Conservation (phyloP, 2,329 filamentous ascomycete genomes). For the Rhexocercosporidium sp. region DNA sequence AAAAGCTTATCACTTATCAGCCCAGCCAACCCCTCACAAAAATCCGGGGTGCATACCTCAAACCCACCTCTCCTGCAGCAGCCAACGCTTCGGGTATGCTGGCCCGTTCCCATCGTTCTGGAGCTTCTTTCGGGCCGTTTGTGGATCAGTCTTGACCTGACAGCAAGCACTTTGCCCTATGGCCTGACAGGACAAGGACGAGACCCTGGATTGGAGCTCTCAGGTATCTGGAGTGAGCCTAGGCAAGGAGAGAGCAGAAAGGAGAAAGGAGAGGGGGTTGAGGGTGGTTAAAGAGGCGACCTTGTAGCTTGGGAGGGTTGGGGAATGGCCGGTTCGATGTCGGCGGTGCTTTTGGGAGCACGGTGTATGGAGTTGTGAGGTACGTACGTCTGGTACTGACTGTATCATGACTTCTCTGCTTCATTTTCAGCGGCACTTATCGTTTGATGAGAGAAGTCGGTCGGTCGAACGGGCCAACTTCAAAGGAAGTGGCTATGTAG, state of each 20-base stretch:
- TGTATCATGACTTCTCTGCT: no score
- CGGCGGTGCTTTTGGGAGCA: not conserved
- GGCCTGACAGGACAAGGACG: not conserved
- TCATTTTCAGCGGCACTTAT: no score
- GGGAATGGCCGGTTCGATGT: slow-evolving; percentile 5
- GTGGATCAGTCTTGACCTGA: not conserved
- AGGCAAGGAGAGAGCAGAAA: no score
- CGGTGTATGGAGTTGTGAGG: no score
- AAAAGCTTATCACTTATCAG: not conserved
- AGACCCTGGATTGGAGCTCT: not conserved
- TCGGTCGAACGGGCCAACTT: no score
- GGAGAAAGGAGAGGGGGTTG: no score
- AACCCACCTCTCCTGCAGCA: not conserved
- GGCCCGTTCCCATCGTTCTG: not conserved
- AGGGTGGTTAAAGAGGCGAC: slow-evolving; percentile 1
- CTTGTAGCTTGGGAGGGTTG: not conserved
- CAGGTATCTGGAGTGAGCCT: not conserved
- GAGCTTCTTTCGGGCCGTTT: slow-evolving; percentile 13
- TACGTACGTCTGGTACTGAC: no score
- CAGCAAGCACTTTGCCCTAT: not conserved
- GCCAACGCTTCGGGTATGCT: not conserved
- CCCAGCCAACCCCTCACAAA: not conserved
- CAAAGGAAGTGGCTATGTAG: no score
- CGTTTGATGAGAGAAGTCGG: no score
- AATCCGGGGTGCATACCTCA: slow-evolving; percentile 5